phyloP scores from a whole-genome alignment of 2,329 filamentous ascomycete species.

The Ophioceras dolichostomum region DNA sequence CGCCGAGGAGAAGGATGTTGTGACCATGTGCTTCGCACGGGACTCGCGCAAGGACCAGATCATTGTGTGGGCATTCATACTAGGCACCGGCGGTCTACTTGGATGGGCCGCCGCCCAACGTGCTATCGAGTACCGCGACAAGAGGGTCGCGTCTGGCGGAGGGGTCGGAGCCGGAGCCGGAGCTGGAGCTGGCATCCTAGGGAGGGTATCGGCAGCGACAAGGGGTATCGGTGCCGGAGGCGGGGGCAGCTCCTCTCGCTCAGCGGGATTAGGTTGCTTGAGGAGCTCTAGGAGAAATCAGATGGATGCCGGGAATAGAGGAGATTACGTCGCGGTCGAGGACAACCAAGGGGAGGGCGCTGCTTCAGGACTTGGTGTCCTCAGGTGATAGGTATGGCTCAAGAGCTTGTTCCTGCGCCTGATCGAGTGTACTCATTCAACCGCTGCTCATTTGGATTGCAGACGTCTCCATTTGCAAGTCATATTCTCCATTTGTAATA shows the following conservation, averaged over 20 bases:
- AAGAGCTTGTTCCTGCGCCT: too few species aligned
- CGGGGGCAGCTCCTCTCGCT: not conserved
- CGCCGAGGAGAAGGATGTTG: slow-evolving; percentile 48
- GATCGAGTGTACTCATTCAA: too few species aligned
- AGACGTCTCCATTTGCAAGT: too few species aligned
- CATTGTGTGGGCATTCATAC: slow-evolving; percentile 52
- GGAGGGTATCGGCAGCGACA: not conserved
- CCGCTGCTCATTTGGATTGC: too few species aligned
- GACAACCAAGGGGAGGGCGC: not conserved
- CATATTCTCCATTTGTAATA: too few species aligned
- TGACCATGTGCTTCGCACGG: slow-evolving; percentile 53
- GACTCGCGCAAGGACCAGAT: slow-evolving; percentile 55
- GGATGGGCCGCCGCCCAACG: slow-evolving; percentile 46
- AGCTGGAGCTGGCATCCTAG: too few species aligned
- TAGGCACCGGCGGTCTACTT: slow-evolving; percentile 44
- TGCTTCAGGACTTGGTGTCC: not conserved
- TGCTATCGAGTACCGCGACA: slow-evolving; percentile 27
- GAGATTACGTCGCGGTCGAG: not conserved
- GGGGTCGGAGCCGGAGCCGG: slow-evolving; percentile 5
- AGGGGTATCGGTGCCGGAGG: slow-evolving; percentile 4
- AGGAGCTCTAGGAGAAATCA: not conserved
- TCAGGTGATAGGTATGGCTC: not conserved
- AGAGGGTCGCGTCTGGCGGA: slow-evolving; percentile 7
- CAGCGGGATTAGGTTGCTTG: slow-evolving; percentile 1
- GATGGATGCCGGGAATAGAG: not conserved